These are phyloP conservation scores for Capsicum chinense DNA, from an alignment of 257 asterid species.

Conservation along the genomic window DNA sequence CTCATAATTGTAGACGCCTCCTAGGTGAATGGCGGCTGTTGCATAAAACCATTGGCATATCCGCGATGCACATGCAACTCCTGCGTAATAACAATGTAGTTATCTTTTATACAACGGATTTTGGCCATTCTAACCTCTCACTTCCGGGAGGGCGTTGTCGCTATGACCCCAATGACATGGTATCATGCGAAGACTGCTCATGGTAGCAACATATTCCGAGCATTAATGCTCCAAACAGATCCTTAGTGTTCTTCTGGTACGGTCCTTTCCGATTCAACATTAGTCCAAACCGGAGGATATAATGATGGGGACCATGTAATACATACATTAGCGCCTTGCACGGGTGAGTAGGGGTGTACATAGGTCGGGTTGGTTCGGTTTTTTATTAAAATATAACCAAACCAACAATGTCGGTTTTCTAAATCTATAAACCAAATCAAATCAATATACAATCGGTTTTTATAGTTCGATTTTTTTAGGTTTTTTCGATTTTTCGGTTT, in stretches of 20 bases:
- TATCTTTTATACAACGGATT: too few relatives aligned
- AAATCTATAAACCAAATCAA: too few relatives aligned
- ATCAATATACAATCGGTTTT: too few relatives aligned
- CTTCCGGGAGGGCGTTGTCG: too few relatives aligned
- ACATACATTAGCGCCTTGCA: conserved; percentile 42
- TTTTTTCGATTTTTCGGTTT: too few relatives aligned
- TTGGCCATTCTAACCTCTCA: too few relatives aligned
- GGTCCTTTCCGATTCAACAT: conserved; percentile 49
- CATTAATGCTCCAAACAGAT: conserved; percentile 54
- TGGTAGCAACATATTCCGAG: not conserved
- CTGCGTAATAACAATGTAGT: conserved; percentile 40
- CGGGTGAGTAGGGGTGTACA: too few relatives aligned
- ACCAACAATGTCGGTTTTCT: too few relatives aligned
- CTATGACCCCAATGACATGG: too few relatives aligned
- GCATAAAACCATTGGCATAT: conserved; percentile 31
- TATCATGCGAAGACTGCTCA: conserved; percentile 52
- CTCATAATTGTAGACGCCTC: not conserved
- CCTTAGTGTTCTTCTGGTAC: conserved; percentile 73
- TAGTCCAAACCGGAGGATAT: conserved; percentile 61
- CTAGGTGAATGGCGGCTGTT: conserved; percentile 50
- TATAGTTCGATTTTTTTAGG: too few relatives aligned
- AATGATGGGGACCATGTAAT: conserved; percentile 51
- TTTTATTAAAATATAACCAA: too few relatives aligned
- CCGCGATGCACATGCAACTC: conserved; percentile 25
- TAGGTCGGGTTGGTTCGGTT: too few relatives aligned